Percentiles rank a stretch among this genome's conserved stretches.
Evolutionary conservation across 2,329 filamentous ascomycete genomes (phyloP).

Genomic region (Purpureocillium lavendulum): DNA sequence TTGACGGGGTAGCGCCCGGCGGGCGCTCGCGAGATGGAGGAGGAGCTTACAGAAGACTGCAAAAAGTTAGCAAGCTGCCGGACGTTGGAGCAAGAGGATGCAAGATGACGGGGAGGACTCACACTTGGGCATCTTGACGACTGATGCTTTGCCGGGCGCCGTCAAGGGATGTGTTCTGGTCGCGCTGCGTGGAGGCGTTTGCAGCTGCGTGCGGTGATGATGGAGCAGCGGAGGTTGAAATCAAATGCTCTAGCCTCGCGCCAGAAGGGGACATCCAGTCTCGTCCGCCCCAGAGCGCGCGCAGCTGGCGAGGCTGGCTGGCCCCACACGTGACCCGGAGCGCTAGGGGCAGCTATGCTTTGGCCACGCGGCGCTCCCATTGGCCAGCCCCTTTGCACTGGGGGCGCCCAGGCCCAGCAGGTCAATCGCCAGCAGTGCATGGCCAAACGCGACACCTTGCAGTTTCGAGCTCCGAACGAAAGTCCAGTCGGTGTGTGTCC

Average conservation of each 20-base stretch:
- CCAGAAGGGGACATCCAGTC: too few species aligned
- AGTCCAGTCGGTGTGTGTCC: not conserved
- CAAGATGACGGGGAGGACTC: slow-evolving; percentile 34
- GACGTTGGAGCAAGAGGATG: slow-evolving; percentile 24
- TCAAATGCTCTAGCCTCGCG: not conserved
- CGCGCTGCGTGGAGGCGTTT: not conserved
- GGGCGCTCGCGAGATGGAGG: too few species aligned
- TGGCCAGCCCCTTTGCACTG: slow-evolving; percentile 1
- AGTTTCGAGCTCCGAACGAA: not conserved
- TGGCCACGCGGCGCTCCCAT: too few species aligned
- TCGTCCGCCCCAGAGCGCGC: too few species aligned
- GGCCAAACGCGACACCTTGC: slow-evolving; percentile 11
- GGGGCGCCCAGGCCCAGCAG: too few species aligned
- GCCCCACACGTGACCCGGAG: slow-evolving; percentile 16
- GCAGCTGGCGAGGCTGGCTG: not conserved
- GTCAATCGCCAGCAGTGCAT: not conserved
- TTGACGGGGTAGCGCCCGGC: too few species aligned
- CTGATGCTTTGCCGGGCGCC: not conserved
- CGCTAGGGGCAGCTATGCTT: not conserved
- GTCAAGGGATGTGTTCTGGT: not conserved
- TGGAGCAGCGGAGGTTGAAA: not conserved
- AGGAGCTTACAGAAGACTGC: slow-evolving; percentile 13
- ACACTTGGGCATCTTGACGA: slow-evolving; percentile 77
- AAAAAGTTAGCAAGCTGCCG: not conserved
- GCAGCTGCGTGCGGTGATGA: not conserved